These are phyloP conservation scores for Euphorbia tirucalli DNA, from an alignment of 345 rosid species.

Conservation along the genomic window DNA sequence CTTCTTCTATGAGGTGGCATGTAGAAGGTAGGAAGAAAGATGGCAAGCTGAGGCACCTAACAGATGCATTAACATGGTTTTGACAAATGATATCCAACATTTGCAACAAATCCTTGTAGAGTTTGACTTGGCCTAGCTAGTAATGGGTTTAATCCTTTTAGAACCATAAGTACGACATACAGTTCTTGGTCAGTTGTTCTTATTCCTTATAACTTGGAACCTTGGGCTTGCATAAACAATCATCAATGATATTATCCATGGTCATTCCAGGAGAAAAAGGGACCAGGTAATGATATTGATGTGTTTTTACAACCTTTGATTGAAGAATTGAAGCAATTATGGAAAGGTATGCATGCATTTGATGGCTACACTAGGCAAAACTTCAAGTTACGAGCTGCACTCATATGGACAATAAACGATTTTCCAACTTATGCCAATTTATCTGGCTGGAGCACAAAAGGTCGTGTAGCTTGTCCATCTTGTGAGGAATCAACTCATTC, in stretches of 20 bases:
- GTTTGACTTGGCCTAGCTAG: not conserved
- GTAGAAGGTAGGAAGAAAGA: not conserved
- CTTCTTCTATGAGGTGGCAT: too few relatives aligned
- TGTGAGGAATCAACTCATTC: not conserved
- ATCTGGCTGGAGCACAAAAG: too few relatives aligned
- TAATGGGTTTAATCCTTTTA: slow-evolving; percentile 10
- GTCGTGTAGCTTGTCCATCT: not conserved
- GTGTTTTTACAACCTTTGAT: not conserved
- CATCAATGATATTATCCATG: not conserved
- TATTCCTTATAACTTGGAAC: not conserved
- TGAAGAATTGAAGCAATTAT: not conserved
- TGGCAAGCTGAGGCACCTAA: not conserved
- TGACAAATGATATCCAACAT: not conserved
- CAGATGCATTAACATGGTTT: not conserved
- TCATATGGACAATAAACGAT: slow-evolving; percentile 8
- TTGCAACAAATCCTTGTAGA: not conserved
- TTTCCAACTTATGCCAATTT: slow-evolving; percentile 4
- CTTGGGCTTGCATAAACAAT: not conserved
- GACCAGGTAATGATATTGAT: not conserved
- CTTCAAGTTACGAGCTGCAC: not conserved
- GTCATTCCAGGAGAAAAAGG: not conserved
- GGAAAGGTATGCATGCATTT: not conserved
- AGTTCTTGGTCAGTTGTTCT: not conserved
- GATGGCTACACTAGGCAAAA: too few relatives aligned
- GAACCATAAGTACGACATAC: not conserved